Conservation (phyloP, 169 alveolate genomes). For the Plasmodium inui region DNA sequence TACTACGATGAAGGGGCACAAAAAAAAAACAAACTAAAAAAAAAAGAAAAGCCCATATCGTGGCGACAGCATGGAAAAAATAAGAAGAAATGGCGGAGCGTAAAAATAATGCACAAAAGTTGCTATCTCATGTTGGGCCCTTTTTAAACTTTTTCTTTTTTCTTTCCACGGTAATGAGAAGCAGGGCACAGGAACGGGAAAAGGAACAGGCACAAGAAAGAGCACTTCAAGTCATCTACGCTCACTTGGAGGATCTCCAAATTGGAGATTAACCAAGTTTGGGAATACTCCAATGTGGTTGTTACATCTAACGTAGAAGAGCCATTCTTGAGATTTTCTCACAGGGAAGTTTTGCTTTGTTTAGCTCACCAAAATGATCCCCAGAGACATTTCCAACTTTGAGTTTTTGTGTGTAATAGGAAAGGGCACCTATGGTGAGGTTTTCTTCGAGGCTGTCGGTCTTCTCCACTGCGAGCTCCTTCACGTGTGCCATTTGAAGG, state of each 20-base stretch:
- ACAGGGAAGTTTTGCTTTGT: not conserved
- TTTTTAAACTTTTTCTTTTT: not conserved
- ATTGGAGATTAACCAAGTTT: not conserved
- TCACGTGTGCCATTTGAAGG: not conserved
- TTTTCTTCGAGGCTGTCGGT: not conserved
- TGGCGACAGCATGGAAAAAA: not conserved
- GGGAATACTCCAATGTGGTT: not conserved
- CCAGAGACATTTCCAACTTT: constrained; percentile 43
- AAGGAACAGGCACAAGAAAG: not conserved
- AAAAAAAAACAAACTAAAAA: not conserved
- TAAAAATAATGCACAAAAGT: not conserved
- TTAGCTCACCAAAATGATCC: constrained; percentile 7
- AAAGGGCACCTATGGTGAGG: constrained; percentile 73
- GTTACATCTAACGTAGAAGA: not conserved
- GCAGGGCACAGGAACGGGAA: not conserved
- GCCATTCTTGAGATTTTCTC: not conserved
- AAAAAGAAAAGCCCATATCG: not conserved
- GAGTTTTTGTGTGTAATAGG: constrained; percentile 64
- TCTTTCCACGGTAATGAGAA: not conserved
- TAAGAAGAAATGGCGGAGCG: not conserved
- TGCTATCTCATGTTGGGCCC: not conserved
- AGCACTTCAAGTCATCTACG: not conserved
- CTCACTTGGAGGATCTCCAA: not conserved
- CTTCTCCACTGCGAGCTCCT: not conserved
- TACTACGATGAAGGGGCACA: not conserved